Conservation (phyloP, 768 basidiomycete species). For the Amanita molliuscula region DNA sequence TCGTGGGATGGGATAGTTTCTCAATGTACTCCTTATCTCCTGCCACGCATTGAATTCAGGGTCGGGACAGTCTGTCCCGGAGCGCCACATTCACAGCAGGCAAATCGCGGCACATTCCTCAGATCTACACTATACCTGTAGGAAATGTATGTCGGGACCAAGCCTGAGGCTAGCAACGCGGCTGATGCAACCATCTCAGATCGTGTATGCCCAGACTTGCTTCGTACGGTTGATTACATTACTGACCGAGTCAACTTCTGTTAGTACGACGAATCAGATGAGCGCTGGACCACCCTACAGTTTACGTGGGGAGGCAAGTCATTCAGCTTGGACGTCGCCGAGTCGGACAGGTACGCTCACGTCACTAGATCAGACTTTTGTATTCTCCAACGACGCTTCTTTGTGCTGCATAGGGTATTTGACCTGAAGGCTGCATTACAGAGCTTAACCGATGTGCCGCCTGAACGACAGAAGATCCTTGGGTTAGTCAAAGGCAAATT, state of each 20-base stretch:
- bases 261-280: constrained; percentile 13
- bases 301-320: constrained; percentile 68
- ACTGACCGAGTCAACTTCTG: neutral
- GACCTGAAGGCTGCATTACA: constrained; percentile 67
- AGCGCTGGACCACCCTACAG: constrained; percentile 50
- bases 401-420: constrained; percentile 44
- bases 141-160: neutral
- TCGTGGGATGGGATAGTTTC: neutral
- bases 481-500: constrained; percentile 79
- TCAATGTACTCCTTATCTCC: neutral
- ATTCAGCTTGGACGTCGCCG: constrained; percentile 57
- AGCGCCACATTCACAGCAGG: neutral
- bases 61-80: neutral
- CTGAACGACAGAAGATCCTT: constrained; percentile 80
- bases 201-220: neutral
- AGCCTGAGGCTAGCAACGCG: neutral
- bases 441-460: constrained; percentile 66
- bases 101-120: neutral
- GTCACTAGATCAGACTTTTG: constrained; percentile 1
- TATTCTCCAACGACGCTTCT: constrained; percentile 2
- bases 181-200: neutral
- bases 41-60: neutral
- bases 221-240: neutral
- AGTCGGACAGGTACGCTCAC: constrained; percentile 56
- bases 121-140: no score